phyloP scores from a whole-genome alignment of 805 yeast genomes.

The Nakazawaea holstii region DNA sequence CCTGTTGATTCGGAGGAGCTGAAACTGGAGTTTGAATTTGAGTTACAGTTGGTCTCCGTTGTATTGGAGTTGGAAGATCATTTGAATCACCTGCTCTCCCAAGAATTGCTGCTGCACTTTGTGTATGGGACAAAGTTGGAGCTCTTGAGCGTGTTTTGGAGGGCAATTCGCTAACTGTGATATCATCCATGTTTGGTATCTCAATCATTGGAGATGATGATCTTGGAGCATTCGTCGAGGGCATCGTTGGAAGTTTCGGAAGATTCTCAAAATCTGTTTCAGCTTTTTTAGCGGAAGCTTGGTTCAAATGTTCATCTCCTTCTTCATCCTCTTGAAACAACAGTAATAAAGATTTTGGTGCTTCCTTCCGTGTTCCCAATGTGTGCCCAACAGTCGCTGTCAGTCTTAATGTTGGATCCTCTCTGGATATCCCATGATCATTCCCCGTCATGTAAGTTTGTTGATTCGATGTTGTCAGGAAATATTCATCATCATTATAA shows the following conservation, averaged over 20 bases:
- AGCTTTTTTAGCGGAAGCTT: background rate
- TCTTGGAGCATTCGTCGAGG: conserved; percentile 20
- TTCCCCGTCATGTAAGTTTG: conserved; percentile 12
- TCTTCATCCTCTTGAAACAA: conserved; percentile 54
- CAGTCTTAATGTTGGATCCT: conserved; percentile 9
- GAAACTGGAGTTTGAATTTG: conserved; percentile 32
- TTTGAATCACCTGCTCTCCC: conserved; percentile 20
- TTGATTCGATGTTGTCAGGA: conserved; percentile 7
- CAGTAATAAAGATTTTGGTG: conserved; percentile 69
- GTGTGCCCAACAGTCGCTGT: conserved; percentile 6
- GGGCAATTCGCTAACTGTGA: conserved; percentile 15
- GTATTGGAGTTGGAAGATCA: conserved; percentile 20
- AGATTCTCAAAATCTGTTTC: background rate
- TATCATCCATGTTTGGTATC: conserved; percentile 61
- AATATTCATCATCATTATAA: conserved; percentile 10
- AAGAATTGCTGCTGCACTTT: conserved; percentile 34
- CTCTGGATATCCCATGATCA: conserved; percentile 1
- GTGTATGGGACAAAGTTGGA: conserved; percentile 36
- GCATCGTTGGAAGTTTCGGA: conserved; percentile 12
- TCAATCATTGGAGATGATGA: conserved; percentile 54
- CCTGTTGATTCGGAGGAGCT: conserved; percentile 16
- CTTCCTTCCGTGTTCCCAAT: conserved; percentile 33
- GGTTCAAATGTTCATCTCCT: conserved; percentile 5
- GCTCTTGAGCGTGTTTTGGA: conserved; percentile 29
- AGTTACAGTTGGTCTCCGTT: conserved; percentile 30